Conservation (phyloP, 176 grass and related monocot species). For the Leersia perrieri region DNA sequence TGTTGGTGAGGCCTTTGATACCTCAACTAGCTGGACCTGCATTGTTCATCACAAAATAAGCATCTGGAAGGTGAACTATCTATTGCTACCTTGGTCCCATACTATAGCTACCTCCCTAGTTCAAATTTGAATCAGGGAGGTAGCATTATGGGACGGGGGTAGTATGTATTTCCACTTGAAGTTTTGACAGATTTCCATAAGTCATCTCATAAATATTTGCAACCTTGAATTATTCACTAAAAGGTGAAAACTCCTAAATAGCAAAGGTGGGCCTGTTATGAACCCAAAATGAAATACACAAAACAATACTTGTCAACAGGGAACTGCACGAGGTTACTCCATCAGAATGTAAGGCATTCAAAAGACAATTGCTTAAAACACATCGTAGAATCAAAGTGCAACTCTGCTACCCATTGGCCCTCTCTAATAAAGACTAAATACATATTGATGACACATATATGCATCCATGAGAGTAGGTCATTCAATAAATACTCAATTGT, state of each 20-base stretch:
- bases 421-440: neutral
- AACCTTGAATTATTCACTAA: slow-evolving; percentile 1
- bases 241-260: slow-evolving; percentile 19
- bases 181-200: no score
- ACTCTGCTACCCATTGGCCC: neutral
- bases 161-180: slow-evolving; percentile 22
- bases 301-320: neutral
- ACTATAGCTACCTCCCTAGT: no score
- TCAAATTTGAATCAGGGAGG: no score
- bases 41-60: slow-evolving; percentile 40
- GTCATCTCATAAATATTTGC: neutral
- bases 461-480: neutral
- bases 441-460: neutral
- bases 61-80: slow-evolving; percentile 23
- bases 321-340: slow-evolving; percentile 4
- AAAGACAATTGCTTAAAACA: slow-evolving; percentile 1
- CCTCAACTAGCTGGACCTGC: slow-evolving; percentile 84
- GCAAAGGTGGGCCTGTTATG: neutral
- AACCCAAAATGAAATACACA: neutral
- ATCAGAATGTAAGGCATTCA: slow-evolving; percentile 15
- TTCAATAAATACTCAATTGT: neutral
- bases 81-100: no score
- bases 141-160: no score
- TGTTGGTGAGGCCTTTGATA: slow-evolving; percentile 64
- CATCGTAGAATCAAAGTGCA: neutral